A percentile compares a stretch with the other conserved stretches of the same genome.
phyloP scores from a whole-genome alignment of 1,284 basidiomycete genomes.

The Salmacisia buchloeana region DNA sequence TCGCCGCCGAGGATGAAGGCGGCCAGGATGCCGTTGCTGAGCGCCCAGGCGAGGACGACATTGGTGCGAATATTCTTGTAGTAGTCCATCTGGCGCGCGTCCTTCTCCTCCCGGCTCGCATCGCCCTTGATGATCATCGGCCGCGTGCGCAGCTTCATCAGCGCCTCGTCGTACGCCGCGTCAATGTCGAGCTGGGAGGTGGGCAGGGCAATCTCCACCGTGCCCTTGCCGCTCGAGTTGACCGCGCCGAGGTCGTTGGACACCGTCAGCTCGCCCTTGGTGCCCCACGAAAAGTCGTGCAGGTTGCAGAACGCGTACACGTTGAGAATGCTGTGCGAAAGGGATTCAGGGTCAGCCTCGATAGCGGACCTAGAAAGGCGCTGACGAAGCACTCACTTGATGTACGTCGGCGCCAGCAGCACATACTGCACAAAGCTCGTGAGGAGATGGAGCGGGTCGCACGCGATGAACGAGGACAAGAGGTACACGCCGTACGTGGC shows the following conservation, averaged over 20 bases:
- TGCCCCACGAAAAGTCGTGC: constrained; percentile 59
- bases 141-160: constrained; percentile 70
- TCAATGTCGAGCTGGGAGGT: constrained; percentile 82
- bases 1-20: constrained; percentile 41
- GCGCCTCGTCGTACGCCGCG: constrained; percentile 78
- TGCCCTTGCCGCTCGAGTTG: constrained; percentile 47
- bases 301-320: constrained; percentile 11
- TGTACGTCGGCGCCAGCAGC: constrained; percentile 83
- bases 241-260: constrained; percentile 48
- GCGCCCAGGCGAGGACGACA: constrained; percentile 76
- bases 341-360: neutral
- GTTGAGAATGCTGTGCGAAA: constrained; percentile 16
- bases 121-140: constrained; percentile 52
- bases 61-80: constrained; percentile 75
- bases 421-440: constrained; percentile 92
- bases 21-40: constrained; percentile 61
- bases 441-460: constrained; percentile 84
- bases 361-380: neutral
- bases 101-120: constrained; percentile 42
- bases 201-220: constrained; percentile 78
- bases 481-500: constrained; percentile 68
- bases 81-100: constrained; percentile 47
- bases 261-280: constrained; percentile 61
- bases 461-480: constrained; percentile 66
- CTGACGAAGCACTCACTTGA: constrained; percentile 56